Base-by-base conservation (phyloP, 805 yeast species). In the Kazachstania africana region DNA sequence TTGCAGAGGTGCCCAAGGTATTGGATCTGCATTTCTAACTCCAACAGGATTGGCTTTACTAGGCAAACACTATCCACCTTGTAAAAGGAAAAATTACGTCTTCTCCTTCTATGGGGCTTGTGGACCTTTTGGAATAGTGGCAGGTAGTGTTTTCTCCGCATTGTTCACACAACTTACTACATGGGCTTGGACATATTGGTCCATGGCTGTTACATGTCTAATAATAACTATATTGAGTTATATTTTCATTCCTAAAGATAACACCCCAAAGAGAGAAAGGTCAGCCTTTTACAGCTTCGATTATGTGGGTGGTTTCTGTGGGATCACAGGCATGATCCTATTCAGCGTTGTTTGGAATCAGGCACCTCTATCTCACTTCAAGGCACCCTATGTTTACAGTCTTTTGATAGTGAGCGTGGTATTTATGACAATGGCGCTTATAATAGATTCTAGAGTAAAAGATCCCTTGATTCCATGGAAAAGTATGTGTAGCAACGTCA, bases 281-380 rank as follows among this genome's bases (percentile, higher is more conserved):
- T 24, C 17, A 27, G 15, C 20, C 19, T 28, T 20, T 15, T 17
- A 16, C 3, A 19, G 31, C 14, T 40, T 32, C 32, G 73, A 69
- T 43, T 52, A 53, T 32, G 30, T 48, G 4, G 80, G 80, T 5
- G 59, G 72, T 0, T 14, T 59, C 0, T 43, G 67, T 4, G 82
- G 79, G 1, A 62, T 75, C 4, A 32, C 53, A 3, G 79, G 78
- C 0, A 55, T 78, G 27, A 58, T 74, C 2, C 50, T 78, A 25
- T 57, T 78, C 48, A 74, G 71, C 39, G 69, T 75, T 39, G 68
- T 69, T 3, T 71, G 79, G 72, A 75, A 72, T 40, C 80, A 78
- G 45, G 83, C 75, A 3, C 79, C 83, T 0, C 63, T 65, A 3
- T 72, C 59, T 3, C 79, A 82, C 13, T 78, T 82, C 81, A 39